Conservation (phyloP, 2,329 filamentous ascomycete species). For the Microdochium nivale region DNA sequence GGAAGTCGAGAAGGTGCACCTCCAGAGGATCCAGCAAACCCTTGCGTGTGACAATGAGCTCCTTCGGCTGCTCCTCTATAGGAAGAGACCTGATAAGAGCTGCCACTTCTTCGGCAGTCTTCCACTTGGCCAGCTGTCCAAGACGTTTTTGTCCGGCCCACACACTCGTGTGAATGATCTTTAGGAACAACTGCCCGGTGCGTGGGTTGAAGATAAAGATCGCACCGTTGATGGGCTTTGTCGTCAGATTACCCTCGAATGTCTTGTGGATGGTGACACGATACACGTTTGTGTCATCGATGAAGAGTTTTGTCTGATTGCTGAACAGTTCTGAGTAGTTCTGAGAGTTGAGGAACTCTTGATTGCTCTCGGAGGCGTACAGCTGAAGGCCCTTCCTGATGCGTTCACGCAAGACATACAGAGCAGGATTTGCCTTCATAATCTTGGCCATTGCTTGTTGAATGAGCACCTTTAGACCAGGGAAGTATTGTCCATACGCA, state of each 20-base stretch:
- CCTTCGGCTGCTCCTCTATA: conserved; percentile 96
- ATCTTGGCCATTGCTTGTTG: conserved; percentile 99
- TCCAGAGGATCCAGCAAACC: conserved; percentile 94
- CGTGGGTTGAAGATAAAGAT: conserved; percentile 99
- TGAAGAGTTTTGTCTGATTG: conserved; percentile 97
- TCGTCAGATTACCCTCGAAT: conserved; percentile 97
- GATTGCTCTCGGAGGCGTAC: conserved; percentile 96
- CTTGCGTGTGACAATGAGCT: conserved; percentile 96
- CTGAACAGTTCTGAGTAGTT: conserved; percentile 99
- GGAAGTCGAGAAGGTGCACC: conserved; percentile 95
- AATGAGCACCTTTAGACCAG: conserved; percentile 85
- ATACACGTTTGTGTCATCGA: conserved; percentile 98
- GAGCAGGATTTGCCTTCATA: conserved; percentile 97
- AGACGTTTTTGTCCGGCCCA: conserved; percentile 99
- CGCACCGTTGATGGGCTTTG: conserved; percentile 97
- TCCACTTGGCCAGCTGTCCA: conserved; percentile 97
- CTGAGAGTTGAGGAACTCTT: conserved; percentile 98
- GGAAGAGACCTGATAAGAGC: conserved; percentile 91
- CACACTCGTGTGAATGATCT: conserved; percentile 98
- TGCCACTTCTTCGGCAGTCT: conserved; percentile 98
- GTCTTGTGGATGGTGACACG: conserved; percentile 99
- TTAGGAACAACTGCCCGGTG: conserved; percentile 93
- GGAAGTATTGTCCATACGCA: conserved; percentile 97
- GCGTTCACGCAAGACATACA: conserved; percentile 94
- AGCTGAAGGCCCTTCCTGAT: conserved; percentile 97